Conservation (phyloP, 2,329 filamentous ascomycete species). For the Botrytis galanthina region DNA sequence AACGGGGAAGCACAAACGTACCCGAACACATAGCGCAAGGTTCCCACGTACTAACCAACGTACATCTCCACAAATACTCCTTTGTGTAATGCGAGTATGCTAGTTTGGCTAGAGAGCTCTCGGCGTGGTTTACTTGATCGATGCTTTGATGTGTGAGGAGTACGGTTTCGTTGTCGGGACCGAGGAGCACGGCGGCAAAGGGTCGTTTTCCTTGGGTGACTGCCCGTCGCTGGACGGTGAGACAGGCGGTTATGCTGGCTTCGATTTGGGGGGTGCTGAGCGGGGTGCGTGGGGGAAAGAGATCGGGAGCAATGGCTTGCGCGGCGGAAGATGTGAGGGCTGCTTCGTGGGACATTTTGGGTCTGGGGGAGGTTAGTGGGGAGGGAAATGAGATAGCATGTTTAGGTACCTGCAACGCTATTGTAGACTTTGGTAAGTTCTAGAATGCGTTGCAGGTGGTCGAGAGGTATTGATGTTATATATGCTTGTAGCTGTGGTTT, state of each 20-base stretch:
- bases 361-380: background rate
- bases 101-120: constrained; percentile 48
- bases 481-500: background rate
- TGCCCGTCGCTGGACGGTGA: constrained; percentile 45
- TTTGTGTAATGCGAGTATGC: constrained; percentile 49
- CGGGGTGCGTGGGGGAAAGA: constrained; percentile 41
- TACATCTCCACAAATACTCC: constrained; percentile 49
- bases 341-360: constrained; percentile 32
- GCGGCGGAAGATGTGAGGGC: constrained; percentile 32
- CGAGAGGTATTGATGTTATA: background rate
- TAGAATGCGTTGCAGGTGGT: background rate
- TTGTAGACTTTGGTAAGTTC: background rate
- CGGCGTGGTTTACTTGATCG: constrained; percentile 53
- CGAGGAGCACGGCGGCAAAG: constrained; percentile 49
- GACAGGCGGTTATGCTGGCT: constrained; percentile 42
- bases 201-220: constrained; percentile 48
- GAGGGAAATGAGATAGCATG: constrained; percentile 18
- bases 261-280: constrained; percentile 43
- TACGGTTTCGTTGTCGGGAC: constrained; percentile 49
- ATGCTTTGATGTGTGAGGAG: constrained; percentile 50
- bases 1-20: constrained; percentile 29
- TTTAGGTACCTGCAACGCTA: constrained; percentile 21
- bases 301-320: constrained; percentile 29
- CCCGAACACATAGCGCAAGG: constrained; percentile 53
- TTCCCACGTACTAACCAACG: constrained; percentile 53